A percentile compares a stretch with the other conserved stretches of the same genome.
Evolutionary conservation across 1,139 yeast species (phyloP).

Genomic region (Hansenula sp.): DNA sequence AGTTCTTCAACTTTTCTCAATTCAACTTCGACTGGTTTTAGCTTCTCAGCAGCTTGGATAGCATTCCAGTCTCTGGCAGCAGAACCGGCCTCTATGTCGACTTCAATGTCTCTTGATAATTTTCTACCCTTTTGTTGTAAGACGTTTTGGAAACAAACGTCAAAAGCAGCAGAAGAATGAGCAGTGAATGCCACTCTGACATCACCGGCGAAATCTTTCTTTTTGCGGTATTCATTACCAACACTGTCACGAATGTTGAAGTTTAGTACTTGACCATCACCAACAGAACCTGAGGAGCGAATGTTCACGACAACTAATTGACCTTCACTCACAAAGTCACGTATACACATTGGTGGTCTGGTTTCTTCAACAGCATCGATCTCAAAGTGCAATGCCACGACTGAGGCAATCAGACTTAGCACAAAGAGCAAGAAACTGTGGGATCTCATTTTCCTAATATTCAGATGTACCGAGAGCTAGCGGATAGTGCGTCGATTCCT

Average conservation of each 20-base stretch:
- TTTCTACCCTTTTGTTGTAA: conserved; percentile 35
- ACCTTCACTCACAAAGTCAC: conserved; percentile 83
- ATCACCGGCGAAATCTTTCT: conserved; percentile 61
- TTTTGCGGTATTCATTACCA: conserved; percentile 68
- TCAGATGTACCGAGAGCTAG: too few species aligned
- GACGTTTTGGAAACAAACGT: conserved; percentile 81
- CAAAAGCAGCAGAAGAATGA: conserved; percentile 78
- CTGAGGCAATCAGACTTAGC: conserved; percentile 10
- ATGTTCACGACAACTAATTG: conserved; percentile 83
- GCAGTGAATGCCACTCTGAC: conserved; percentile 79
- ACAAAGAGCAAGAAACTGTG: conserved; percentile 8
- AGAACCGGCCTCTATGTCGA: conserved; percentile 93
- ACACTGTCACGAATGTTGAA: conserved; percentile 57
- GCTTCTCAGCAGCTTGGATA: conserved; percentile 85
- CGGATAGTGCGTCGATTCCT: too few species aligned
- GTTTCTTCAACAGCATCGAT: conserved; percentile 34
- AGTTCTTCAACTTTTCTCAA: conserved; percentile 80
- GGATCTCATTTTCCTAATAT: conserved; percentile 16
- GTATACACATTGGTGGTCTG: conserved; percentile 60
- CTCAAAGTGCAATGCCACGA: conserved; percentile 27
- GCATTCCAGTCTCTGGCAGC: conserved; percentile 98
- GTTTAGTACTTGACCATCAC: conserved; percentile 81
- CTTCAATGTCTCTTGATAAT: conserved; percentile 63
- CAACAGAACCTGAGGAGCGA: conserved; percentile 63
- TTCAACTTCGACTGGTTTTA: conserved; percentile 89